Conservation (phyloP, 2,329 filamentous ascomycete genomes). For the Apiospora kogelbergensis region DNA sequence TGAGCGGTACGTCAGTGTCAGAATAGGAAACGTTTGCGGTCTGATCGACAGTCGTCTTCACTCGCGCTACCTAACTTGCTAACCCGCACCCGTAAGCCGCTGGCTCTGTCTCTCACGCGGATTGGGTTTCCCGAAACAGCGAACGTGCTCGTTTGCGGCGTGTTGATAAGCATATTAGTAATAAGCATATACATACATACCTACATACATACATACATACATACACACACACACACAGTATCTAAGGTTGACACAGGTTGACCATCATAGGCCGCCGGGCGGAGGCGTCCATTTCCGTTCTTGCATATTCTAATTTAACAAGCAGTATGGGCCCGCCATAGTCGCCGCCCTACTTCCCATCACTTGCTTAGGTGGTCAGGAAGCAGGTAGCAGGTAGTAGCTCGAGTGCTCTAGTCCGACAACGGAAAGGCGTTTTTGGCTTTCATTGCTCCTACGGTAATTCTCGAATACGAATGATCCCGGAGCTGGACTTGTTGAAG, state of each 20-base stretch:
- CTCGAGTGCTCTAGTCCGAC: neutral
- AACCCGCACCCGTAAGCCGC: neutral
- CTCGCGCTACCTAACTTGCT: no score
- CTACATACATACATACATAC: no score
- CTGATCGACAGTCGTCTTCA: neutral
- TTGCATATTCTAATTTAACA: slow-evolving; percentile 3
- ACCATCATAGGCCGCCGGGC: neutral
- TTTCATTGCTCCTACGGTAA: neutral
- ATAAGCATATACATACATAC: neutral
- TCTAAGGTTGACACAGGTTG: no score
- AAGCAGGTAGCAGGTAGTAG: neutral
- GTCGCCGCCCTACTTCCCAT: neutral
- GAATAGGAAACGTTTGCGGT: neutral
- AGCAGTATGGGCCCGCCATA: neutral
- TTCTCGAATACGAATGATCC: slow-evolving; percentile 1
- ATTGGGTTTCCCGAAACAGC: neutral
- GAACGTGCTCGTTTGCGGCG: neutral
- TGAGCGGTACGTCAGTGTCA: neutral
- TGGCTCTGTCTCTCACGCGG: neutral
- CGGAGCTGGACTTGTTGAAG: neutral
- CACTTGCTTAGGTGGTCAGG: neutral
- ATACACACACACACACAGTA: no score
- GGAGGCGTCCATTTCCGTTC: slow-evolving; percentile 7
- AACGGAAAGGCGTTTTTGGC: neutral
- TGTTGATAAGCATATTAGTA: neutral